A percentile compares a stretch with the other conserved stretches of the same genome.
phyloP scores from a whole-genome alignment of 768 basidiomycete genomes.

The Rhodotorula sphaerocarpa region DNA sequence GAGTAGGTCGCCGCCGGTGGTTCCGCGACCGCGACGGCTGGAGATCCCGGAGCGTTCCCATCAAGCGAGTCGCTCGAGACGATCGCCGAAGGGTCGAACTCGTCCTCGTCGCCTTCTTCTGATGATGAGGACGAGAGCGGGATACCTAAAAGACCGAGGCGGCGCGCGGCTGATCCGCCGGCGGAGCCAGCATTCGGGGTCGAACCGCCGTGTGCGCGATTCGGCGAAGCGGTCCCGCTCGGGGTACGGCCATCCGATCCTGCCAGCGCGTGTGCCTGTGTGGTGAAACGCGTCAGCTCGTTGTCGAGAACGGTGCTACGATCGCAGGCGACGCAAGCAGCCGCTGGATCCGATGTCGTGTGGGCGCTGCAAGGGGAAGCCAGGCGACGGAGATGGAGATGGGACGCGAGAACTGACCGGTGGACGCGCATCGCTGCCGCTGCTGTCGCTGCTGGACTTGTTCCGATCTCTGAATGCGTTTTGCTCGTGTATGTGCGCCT shows the following conservation, averaged over 20 bases:
- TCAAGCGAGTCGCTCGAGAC: conserved; percentile 11
- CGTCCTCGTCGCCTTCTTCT: background rate
- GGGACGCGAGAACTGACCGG: too few species aligned
- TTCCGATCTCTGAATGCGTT: background rate
- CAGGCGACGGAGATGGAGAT: background rate
- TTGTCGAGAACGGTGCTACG: too few species aligned
- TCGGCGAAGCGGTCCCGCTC: background rate
- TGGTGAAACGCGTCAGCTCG: too few species aligned
- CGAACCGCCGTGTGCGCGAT: too few species aligned
- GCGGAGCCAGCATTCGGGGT: background rate
- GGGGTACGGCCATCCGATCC: too few species aligned
- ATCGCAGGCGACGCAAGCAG: too few species aligned
- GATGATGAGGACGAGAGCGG: conserved; percentile 2
- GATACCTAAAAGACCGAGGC: conserved; percentile 13
- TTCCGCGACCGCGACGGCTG: background rate
- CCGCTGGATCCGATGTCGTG: too few species aligned
- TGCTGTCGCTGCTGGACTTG: too few species aligned
- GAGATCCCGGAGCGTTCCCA: conserved; percentile 4
- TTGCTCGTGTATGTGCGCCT: background rate
- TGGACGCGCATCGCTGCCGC: too few species aligned
- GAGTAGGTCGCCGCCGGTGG: conserved; percentile 13
- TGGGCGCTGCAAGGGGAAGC: too few species aligned
- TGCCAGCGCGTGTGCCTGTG: too few species aligned
- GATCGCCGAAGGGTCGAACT: background rate
- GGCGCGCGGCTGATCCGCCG: background rate